Percentiles rank a stretch among this genome's conserved stretches.
Conservation (phyloP, 2,329 filamentous ascomycete species). For the Calonectria fujianensis region DNA sequence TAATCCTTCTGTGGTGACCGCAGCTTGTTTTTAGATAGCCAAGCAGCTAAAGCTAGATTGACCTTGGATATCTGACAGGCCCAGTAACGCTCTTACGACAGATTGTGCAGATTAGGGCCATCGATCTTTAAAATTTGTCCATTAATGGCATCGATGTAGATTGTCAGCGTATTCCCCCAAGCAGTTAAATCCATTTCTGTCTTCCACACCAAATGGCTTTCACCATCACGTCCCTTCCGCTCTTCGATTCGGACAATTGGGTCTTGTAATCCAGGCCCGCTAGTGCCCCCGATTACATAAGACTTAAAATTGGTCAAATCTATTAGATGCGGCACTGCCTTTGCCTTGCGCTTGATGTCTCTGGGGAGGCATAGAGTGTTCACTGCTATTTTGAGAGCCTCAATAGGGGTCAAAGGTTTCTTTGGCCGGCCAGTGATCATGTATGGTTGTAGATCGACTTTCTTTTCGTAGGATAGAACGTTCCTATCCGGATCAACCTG, state of each 20-base stretch:
- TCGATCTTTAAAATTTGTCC: not conserved
- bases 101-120: not conserved
- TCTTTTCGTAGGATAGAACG: not conserved
- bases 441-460: not conserved
- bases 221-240: not conserved
- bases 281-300: not conserved
- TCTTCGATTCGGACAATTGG: not conserved
- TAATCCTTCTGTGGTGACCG: not conserved
- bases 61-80: not conserved
- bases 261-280: not conserved
- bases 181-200: not conserved
- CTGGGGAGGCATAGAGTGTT: not conserved
- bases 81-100: too few species aligned
- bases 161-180: not conserved
- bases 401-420: not conserved
- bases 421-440: not conserved
- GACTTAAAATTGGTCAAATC: not conserved
- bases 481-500: not conserved
- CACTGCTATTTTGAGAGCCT: constrained; percentile 7
- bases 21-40: not conserved
- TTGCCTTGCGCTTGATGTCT: not conserved
- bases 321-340: not conserved
- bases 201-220: not conserved
- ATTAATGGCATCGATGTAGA: not conserved
- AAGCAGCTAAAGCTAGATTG: not conserved